Evolutionary conservation across 306 rosid genomes (phyloP), one percentile per base, ranked within the genome.

Genomic region (Chamaecrista fasciculata): DNA sequence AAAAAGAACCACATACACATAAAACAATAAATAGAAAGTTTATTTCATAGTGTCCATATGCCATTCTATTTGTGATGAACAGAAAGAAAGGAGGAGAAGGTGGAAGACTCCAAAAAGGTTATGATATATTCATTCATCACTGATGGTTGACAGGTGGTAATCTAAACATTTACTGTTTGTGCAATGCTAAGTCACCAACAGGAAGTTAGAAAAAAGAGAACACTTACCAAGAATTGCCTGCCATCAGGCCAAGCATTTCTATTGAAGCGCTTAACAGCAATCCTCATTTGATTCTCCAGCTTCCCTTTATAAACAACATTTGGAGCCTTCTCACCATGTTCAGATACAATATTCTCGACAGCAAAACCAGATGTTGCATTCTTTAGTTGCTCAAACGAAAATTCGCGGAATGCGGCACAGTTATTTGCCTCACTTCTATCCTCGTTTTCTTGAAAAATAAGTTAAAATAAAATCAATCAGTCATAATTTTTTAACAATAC

Each of bases 311-410:
- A 58, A 58, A 58, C 64, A 33, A 58, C 64, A 58, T 58, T 58
- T 33, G 89, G 86, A 51, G 86, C 89, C 68, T 76, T 84, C 76
- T 84, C 84, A 37, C 84, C 89, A 55, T 81, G 89, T 70, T 84
- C 89, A 26, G 86, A 84, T 36, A 78, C 86, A 69, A 84, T 84
- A 55, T 81, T 81, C 65, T 84, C 89, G 64, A 81, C 84, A 6
- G 86, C 80, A 74, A 84, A 84, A 50, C 89, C 83, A 46, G 89
- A 84, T 52, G 86, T 84, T 4, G 89, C 86, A 55, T 78, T 84
- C 60, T 72, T 81, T 2, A 84, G 86, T 23, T 81, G 86, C 79
- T 75, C 84, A 6, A 81, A 55, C 7, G 84, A 48, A 48, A 66
- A 66, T 33, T 58, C 64, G 33, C 26, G 44, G n/a, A 58, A 58